Conservation (phyloP, 306 rosid species). For the Chamaecrista fasciculata region DNA sequence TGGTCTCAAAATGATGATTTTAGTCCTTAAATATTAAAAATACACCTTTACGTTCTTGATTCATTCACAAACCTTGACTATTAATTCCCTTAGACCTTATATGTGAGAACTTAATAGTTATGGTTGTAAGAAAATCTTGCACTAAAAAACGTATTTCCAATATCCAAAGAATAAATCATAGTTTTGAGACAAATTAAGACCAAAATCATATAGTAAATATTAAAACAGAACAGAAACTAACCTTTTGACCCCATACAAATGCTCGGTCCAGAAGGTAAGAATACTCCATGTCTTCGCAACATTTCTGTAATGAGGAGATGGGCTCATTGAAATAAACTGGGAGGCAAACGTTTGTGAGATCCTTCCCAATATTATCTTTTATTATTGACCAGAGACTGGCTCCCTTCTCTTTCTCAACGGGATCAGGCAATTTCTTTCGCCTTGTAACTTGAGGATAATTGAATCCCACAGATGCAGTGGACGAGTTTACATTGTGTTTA, state of each 20-base stretch:
- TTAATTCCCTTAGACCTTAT: too few species aligned
- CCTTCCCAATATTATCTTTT: conserved; percentile 79
- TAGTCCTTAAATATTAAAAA: too few species aligned
- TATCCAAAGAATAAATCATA: too few species aligned
- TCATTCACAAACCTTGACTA: too few species aligned
- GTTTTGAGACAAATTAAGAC: too few species aligned
- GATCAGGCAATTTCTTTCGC: conserved; percentile 74
- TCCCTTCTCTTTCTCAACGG: conserved; percentile 71
- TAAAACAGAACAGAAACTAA: conserved; percentile 28
- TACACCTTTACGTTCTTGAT: too few species aligned
- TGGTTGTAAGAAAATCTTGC: too few species aligned
- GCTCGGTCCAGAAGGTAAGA: conserved; percentile 72
- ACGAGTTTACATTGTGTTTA: conserved; percentile 41
- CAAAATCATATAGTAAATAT: too few species aligned
- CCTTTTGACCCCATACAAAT: conserved; percentile 69
- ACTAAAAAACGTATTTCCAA: too few species aligned
- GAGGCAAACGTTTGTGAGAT: conserved; percentile 73
- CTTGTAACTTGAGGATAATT: conserved; percentile 48
- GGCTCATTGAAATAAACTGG: conserved; percentile 79
- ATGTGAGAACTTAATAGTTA: too few species aligned
- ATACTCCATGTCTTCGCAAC: conserved; percentile 71
- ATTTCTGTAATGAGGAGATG: conserved; percentile 65
- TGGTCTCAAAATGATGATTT: too few species aligned
- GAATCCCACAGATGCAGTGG: conserved; percentile 40
- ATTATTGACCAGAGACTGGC: conserved; percentile 82